These are phyloP conservation scores for Trichoderma cornu-damae DNA, from an alignment of 2,329 filamentous ascomycete genomes.

Conservation along the genomic window DNA sequence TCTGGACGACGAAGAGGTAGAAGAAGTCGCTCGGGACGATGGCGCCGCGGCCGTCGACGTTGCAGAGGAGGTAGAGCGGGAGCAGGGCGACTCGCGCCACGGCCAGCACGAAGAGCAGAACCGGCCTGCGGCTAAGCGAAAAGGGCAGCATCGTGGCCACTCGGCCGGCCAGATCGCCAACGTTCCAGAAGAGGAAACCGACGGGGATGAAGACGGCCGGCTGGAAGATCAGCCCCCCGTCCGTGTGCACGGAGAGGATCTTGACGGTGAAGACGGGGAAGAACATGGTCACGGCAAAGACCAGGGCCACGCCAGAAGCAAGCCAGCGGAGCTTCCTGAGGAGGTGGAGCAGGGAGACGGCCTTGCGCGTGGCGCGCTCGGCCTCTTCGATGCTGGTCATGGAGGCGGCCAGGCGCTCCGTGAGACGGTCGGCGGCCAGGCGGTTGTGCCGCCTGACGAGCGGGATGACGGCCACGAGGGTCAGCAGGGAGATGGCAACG, in stretches of 20 bases:
- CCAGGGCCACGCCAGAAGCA: constrained; percentile 69
- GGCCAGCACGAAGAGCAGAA: constrained; percentile 61
- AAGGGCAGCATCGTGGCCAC: constrained; percentile 56
- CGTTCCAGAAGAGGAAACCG: constrained; percentile 89
- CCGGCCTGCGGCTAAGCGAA: constrained; percentile 58
- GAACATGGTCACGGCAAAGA: constrained; percentile 84
- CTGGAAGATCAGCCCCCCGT: constrained; percentile 55
- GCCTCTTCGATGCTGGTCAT: constrained; percentile 48
- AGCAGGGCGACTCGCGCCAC: constrained; percentile 65
- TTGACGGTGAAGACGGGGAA: constrained; percentile 86
- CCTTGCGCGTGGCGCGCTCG: constrained; percentile 47
- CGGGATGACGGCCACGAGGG: constrained; percentile 69
- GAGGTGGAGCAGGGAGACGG: constrained; percentile 55
- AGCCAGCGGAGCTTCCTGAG: constrained; percentile 76
- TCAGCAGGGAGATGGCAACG: constrained; percentile 64
- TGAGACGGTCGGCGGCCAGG: constrained; percentile 47
- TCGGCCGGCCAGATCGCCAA: constrained; percentile 76
- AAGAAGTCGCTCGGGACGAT: constrained; percentile 75
- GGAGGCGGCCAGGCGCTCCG: constrained; percentile 46
- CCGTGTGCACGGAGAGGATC: constrained; percentile 44
- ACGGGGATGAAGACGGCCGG: constrained; percentile 81
- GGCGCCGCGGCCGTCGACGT: constrained; percentile 71
- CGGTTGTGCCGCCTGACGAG: constrained; percentile 59
- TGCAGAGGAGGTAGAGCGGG: constrained; percentile 85
- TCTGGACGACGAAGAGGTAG: constrained; percentile 78